A percentile compares a stretch with the other conserved stretches of the same genome.
Evolutionary conservation across 225 moss, liverwort and hornwort genomes (phyloP).

Genomic region (Asterella californica): DNA sequence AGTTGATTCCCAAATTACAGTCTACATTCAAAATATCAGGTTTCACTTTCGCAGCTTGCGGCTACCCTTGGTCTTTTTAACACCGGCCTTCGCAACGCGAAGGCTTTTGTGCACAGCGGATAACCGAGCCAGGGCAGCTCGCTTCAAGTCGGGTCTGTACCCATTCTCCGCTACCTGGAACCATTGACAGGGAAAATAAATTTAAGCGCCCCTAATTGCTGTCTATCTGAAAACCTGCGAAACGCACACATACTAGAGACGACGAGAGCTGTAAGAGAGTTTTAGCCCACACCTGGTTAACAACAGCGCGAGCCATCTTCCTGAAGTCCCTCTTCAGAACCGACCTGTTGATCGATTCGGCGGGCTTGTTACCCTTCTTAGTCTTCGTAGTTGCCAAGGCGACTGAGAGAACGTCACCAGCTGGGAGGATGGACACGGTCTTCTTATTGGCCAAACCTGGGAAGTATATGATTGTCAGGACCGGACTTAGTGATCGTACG

Average conservation of each 20-base stretch:
- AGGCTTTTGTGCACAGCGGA: constrained; percentile 88
- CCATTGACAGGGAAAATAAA: not conserved
- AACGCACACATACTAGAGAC: not conserved
- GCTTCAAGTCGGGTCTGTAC: constrained; percentile 88
- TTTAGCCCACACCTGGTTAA: constrained; percentile 69
- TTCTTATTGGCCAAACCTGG: constrained; percentile 94
- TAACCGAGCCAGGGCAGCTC: constrained; percentile 69
- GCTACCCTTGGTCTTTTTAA: constrained; percentile 59
- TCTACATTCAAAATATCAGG: constrained; percentile 7
- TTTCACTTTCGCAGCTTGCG: constrained; percentile 42
- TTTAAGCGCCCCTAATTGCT: not conserved
- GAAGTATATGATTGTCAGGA: not conserved
- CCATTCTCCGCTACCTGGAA: constrained; percentile 67
- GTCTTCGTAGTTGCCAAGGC: constrained; percentile 72
- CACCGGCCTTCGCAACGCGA: constrained; percentile 74
- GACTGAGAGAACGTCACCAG: constrained; percentile 61
- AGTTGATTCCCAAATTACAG: not conserved
- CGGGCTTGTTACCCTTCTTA: constrained; percentile 63
- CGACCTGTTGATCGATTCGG: constrained; percentile 53
- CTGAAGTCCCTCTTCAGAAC: constrained; percentile 88
- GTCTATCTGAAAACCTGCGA: not conserved
- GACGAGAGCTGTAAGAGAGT: not conserved
- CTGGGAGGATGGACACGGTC: constrained; percentile 56
- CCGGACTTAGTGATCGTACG: not conserved
- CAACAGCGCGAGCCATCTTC: constrained; percentile 75